Conservation (phyloP, 192 early-diverging fungal genomes). For the Umbelopsis sp. region DNA sequence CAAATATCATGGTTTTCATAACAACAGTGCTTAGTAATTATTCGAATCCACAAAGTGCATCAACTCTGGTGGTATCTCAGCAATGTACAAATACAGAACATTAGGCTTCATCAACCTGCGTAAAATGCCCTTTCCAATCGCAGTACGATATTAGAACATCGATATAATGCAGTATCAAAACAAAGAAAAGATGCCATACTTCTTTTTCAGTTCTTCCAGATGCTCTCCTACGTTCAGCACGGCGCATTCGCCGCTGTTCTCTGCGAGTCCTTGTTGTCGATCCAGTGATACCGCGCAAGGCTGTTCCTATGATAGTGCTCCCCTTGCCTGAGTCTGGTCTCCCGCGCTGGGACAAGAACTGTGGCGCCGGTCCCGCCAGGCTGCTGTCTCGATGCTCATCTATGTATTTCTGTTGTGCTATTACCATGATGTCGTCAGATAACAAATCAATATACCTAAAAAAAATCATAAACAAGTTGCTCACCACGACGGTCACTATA, state of each 20-base stretch:
- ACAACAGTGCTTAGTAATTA: too few species aligned
- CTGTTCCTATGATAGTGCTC: too few species aligned
- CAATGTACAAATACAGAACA: conserved; percentile 6
- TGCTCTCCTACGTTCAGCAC: too few species aligned
- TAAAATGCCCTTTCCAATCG: background rate
- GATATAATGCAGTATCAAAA: conserved; percentile 2
- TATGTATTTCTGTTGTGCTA: background rate
- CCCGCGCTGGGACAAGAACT: conserved; percentile 11
- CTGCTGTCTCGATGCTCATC: background rate
- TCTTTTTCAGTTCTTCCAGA: conserved; percentile 6
- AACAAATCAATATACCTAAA: background rate
- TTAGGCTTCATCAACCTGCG: conserved; percentile 7
- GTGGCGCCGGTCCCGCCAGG: conserved; percentile 1
- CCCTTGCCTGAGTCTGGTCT: background rate
- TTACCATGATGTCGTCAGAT: background rate
- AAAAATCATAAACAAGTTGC: background rate
- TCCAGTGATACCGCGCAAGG: too few species aligned
- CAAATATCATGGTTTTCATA: too few species aligned
- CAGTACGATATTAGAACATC: background rate
- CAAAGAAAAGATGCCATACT: conserved; percentile 1
- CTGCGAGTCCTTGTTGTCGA: too few species aligned
- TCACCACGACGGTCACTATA: conserved; percentile 7
- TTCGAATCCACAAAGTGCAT: too few species aligned
- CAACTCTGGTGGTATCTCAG: conserved; percentile 1
- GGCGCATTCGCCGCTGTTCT: too few species aligned